phyloP scores from a whole-genome alignment of 78 protist species.

The Bigelowiella natans region DNA sequence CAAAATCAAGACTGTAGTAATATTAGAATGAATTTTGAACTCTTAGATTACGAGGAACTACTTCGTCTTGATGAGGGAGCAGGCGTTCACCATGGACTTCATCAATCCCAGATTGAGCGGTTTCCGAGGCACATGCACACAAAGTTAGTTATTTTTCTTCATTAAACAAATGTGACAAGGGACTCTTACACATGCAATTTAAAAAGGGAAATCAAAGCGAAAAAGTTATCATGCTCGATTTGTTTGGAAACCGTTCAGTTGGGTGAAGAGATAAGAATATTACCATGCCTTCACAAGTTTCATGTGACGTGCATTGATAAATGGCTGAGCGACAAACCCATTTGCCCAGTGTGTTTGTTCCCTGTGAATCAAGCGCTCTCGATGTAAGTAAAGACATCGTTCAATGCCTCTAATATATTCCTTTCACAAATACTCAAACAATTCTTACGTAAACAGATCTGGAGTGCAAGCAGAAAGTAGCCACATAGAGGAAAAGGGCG shows the following conservation, averaged over 20 bases:
- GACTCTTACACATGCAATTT: neutral
- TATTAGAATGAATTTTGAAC: no score
- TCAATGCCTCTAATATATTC: no score
- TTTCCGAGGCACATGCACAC: neutral
- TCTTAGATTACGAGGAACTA: neutral
- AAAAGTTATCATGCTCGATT: neutral
- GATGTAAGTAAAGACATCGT: no score
- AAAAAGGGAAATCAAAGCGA: neutral
- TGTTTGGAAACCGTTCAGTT: neutral
- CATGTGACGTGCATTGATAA: neutral
- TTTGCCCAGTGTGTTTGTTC: constrained; percentile 4
- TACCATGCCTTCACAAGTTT: neutral
- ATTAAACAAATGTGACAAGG: no score
- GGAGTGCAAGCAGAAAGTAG: no score
- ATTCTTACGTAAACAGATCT: no score
- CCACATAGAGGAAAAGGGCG: no score
- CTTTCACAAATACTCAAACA: no score
- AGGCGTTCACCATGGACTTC: neutral
- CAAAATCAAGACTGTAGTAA: no score
- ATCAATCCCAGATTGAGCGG: neutral
- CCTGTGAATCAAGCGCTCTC: neutral
- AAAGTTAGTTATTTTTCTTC: no score
- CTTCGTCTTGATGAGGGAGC: neutral
- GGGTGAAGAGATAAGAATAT: neutral
- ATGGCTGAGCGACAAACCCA: neutral